phyloP scores from a whole-genome alignment of 495 filamentous ascomycete genomes.

The Astrothelium macrocarpum region DNA sequence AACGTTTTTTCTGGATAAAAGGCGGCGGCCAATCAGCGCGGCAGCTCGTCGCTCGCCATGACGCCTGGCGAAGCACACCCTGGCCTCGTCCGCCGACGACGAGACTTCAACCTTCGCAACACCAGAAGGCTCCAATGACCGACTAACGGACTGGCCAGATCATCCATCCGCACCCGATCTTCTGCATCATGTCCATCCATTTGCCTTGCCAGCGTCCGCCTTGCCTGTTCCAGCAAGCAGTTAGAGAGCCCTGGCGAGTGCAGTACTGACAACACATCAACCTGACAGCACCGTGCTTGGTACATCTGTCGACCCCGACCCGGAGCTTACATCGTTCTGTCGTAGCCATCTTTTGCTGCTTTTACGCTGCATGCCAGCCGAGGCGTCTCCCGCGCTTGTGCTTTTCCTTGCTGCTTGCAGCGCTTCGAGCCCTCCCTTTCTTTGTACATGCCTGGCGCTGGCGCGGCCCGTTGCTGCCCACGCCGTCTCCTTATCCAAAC shows the following conservation, averaged over 20 bases:
- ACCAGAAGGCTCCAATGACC: slow-evolving; percentile 1
- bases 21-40: neutral
- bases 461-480: slow-evolving; percentile 6
- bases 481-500: slow-evolving; percentile 1
- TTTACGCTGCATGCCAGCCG: neutral
- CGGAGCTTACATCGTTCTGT: neutral
- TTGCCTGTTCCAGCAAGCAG: slow-evolving; percentile 4
- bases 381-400: neutral
- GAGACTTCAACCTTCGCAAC: neutral
- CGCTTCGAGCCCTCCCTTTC: neutral
- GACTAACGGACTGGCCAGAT: neutral
- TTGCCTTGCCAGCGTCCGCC: slow-evolving; percentile 1
- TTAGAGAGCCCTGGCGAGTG: neutral
- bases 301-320: slow-evolving; percentile 1
- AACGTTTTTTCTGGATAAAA: neutral
- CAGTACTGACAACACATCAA: slow-evolving; percentile 5
- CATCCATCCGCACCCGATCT: neutral
- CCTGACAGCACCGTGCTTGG: slow-evolving; percentile 1
- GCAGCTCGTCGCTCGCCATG: neutral
- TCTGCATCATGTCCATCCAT: neutral
- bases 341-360: neutral
- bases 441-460: neutral
- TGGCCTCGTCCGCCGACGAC: neutral
- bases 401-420: neutral
- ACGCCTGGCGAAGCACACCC: neutral